Conservation (phyloP, 108 stramenopile genomes). For the Nitzschia palea region DNA sequence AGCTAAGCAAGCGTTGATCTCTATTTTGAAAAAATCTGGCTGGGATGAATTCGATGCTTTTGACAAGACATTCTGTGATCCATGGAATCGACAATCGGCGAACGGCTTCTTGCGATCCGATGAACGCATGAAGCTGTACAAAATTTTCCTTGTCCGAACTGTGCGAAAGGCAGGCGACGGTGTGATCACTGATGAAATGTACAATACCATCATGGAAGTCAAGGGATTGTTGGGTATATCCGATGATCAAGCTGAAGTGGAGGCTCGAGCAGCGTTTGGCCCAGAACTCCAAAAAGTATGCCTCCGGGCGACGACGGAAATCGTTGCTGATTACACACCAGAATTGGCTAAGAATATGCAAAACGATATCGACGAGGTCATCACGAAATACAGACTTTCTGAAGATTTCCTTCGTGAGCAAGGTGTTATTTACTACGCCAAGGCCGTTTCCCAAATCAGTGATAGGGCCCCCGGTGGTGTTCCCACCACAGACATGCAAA, state of each 20-base stretch:
- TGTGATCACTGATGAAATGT: conserved; percentile 62
- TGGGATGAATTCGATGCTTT: conserved; percentile 74
- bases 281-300: conserved; percentile 71
- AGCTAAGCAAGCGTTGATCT: conserved; percentile 64
- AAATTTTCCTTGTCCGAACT: conserved; percentile 67
- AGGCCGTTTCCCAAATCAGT: conserved; percentile 51
- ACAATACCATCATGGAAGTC: conserved; percentile 47
- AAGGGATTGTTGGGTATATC: conserved; percentile 69
- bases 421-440: conserved; percentile 60
- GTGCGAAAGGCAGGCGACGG: conserved; percentile 57
- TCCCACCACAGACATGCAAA: conserved; percentile 60
- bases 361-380: conserved; percentile 47
- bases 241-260: conserved; percentile 62
- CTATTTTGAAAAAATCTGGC: conserved; percentile 62
- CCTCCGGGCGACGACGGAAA: conserved; percentile 56
- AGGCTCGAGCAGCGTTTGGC: conserved; percentile 63
- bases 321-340: conserved; percentile 62
- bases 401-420: conserved; percentile 61
- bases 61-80: conserved; percentile 72
- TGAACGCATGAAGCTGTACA: conserved; percentile 73
- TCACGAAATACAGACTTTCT: conserved; percentile 52
- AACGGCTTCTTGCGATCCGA: conserved; percentile 60
- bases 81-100: conserved; percentile 63
- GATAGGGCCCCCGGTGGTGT: conserved; percentile 69
- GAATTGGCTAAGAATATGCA: conserved; percentile 71